Evolutionary conservation across 805 yeast genomes (phyloP).

Genomic region (Starmerella geochares): DNA sequence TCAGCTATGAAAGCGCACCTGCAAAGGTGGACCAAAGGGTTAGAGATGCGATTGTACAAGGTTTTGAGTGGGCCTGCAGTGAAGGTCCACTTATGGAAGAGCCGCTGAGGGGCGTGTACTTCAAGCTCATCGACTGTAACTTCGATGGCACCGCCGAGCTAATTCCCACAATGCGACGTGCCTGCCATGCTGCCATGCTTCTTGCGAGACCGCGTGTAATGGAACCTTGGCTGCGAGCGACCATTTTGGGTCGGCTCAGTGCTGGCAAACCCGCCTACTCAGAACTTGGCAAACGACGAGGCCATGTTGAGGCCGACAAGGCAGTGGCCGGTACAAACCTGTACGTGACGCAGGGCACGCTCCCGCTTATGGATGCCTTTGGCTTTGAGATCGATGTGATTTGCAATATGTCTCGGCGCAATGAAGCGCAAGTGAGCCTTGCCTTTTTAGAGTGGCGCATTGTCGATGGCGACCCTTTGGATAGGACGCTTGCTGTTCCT

Average conservation of each 20-base stretch:
- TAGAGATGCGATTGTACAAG: slow-evolving; percentile 36
- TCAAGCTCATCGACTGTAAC: slow-evolving; percentile 55
- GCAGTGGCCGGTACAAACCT: slow-evolving; percentile 70
- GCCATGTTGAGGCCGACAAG: slow-evolving; percentile 40
- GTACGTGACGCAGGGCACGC: slow-evolving; percentile 46
- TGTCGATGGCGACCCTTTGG: slow-evolving; percentile 90
- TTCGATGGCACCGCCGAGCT: slow-evolving; percentile 54
- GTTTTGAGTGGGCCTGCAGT: slow-evolving; percentile 70
- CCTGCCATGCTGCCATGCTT: slow-evolving; percentile 71
- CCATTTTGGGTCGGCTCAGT: slow-evolving; percentile 44
- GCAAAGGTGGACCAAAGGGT: not conserved
- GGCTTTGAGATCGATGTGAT: slow-evolving; percentile 79
- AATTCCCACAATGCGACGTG: slow-evolving; percentile 71
- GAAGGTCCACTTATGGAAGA: slow-evolving; percentile 95
- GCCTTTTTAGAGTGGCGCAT: slow-evolving; percentile 57
- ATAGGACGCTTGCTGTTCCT: slow-evolving; percentile 51
- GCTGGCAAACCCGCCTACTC: slow-evolving; percentile 42
- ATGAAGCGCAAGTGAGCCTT: slow-evolving; percentile 61
- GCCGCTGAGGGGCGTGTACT: slow-evolving; percentile 57
- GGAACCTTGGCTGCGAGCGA: slow-evolving; percentile 68
- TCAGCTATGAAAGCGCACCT: not conserved
- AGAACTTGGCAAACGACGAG: slow-evolving; percentile 57
- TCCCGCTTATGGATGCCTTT: slow-evolving; percentile 84
- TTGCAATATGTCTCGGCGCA: slow-evolving; percentile 55
- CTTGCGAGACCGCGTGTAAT: slow-evolving; percentile 66